Base-by-base conservation (phyloP, 2,329 filamentous ascomycete species). In the Pseudogymnoascus destructans region DNA sequence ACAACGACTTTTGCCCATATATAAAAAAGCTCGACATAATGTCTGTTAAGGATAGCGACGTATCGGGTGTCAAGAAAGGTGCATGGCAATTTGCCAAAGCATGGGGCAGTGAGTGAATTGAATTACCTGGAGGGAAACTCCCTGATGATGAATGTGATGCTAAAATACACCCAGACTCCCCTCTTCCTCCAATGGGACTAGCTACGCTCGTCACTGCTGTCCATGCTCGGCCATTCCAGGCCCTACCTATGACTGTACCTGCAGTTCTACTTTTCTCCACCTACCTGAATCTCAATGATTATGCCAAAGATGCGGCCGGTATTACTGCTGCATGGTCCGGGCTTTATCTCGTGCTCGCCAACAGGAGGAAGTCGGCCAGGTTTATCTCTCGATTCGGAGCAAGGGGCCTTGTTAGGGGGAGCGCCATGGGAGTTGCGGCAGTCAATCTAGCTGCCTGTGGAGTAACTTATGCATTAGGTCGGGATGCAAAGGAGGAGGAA, bases 171-270 rank as follows among this genome's bases (percentile, higher is more conserved):
- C 49, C 66, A 86, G 83, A 83, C 70, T 81, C 79, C 60, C 77
- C 83, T 7, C 76, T 87, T 30, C 81, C 84, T 1, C 79, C 84
- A 21, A 82, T 79, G 9, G 70, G 84, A 10, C 77, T 85, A 42
- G 84, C 84, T 59, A 84, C 82, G 7, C 73, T 87, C 42, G 79
- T 86, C 63, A 78, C 82, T 38, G 81, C 82, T 9, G 81, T 86
- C 65, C 80, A 86, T 72, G 73, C 79, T 42, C 80, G 81, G n/a
- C 84, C 84, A 6, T 81, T 84, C 69, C 82, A 84, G 67, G 67
- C 75, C 5, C 73, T 87, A 0, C 84, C 84, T 3, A 82, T 87
- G 77, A 70, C 84, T 62, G 86, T 87, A 67, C 79, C 83, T 3
- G 82, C 83, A 1, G 72, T 84, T 59, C 74, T 87, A 2, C 75